Conservation (phyloP, 306 rosid genomes). For the Ammopiptanthus mongolicus region DNA sequence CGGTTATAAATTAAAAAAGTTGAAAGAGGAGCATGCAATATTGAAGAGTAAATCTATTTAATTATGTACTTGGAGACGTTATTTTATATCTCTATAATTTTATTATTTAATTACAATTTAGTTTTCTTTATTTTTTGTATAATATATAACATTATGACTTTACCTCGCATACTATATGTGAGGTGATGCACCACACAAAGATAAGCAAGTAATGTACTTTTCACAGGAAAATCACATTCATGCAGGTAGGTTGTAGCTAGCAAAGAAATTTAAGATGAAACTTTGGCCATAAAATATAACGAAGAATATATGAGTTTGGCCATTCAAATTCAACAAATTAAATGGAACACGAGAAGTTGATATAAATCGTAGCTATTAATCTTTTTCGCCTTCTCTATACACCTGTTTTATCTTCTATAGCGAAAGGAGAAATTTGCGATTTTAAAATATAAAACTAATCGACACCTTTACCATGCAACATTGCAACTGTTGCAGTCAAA, state of each 20-base stretch:
- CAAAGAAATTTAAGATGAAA: background rate
- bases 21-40: background rate
- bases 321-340: background rate
- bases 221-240: no score
- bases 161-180: no score
- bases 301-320: background rate
- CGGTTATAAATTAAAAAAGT: background rate
- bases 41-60: background rate
- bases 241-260: no score
- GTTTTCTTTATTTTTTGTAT: no score
- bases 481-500: background rate
- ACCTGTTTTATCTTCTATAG: no score
- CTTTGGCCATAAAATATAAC: background rate
- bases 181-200: no score
- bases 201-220: no score
- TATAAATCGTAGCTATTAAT: no score
- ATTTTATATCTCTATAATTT: no score
- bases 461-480: background rate
- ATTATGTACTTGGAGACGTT: no score
- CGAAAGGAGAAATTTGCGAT: background rate
- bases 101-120: no score
- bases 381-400: background rate
- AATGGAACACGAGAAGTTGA: background rate
- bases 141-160: no score
- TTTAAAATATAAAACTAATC: background rate